These are phyloP conservation scores for Clarkia xantiana DNA, from an alignment of 345 rosid species.

Conservation along the genomic window DNA sequence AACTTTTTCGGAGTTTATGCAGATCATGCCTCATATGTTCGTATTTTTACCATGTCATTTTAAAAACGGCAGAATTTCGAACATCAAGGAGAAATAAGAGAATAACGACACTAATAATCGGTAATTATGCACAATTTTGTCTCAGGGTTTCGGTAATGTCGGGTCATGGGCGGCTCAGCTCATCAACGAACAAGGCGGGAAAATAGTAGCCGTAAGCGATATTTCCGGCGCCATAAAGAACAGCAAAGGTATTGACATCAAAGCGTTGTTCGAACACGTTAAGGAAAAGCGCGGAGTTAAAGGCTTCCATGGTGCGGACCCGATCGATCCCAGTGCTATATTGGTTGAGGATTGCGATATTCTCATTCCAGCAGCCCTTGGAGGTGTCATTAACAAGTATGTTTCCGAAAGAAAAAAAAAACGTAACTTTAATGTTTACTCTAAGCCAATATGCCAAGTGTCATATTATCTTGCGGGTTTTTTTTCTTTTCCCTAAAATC, in stretches of 20 bases:
- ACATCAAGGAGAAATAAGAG: too few species aligned
- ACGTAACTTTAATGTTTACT: too few species aligned
- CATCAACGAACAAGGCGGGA: conserved; percentile 66
- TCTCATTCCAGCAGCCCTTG: conserved; percentile 86
- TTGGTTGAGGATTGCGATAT: conserved; percentile 76
- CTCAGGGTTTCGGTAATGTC: conserved; percentile 91
- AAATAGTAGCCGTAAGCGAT: conserved; percentile 74
- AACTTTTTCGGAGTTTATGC: too few species aligned
- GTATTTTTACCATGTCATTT: too few species aligned
- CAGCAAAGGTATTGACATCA: conserved; percentile 56
- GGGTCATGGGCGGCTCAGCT: conserved; percentile 95
- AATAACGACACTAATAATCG: too few species aligned
- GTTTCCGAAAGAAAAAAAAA: background rate
- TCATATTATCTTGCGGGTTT: too few species aligned
- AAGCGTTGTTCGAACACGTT: conserved; percentile 40
- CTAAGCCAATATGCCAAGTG: too few species aligned
- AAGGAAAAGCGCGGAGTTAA: conserved; percentile 53
- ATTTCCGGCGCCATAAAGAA: conserved; percentile 80
- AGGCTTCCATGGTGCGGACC: conserved; percentile 61
- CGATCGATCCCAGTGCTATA: conserved; percentile 40
- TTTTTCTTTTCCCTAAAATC: too few species aligned
- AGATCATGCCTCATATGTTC: too few species aligned
- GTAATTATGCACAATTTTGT: background rate
- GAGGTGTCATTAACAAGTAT: conserved; percentile 88
- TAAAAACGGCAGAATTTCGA: too few species aligned